Evolutionary conservation across 1,284 basidiomycete species (phyloP).

Genomic region (Chalciporus sp.): DNA sequence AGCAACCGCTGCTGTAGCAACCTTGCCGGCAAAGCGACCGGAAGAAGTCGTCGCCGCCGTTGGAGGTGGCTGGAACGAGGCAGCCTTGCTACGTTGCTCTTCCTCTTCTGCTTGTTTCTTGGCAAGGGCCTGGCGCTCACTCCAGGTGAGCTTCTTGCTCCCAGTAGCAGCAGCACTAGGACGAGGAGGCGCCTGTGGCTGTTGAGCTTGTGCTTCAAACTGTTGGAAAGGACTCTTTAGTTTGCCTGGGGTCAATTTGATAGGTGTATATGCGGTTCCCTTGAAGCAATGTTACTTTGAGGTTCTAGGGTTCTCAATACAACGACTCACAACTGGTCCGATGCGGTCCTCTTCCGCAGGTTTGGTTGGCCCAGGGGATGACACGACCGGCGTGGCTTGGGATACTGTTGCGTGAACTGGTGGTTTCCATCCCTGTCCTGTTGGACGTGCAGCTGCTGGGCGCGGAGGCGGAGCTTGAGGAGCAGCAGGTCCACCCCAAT

Average conservation of each 20-base stretch:
- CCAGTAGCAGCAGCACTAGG: constrained; percentile 30
- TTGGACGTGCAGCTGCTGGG: constrained; percentile 51
- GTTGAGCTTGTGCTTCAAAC: constrained; percentile 42
- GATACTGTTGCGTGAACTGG: constrained; percentile 31
- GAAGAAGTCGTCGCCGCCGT: constrained; percentile 31
- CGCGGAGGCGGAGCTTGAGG: constrained; percentile 45
- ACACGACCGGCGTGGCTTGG: constrained; percentile 43
- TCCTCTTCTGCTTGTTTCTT: constrained; percentile 87
- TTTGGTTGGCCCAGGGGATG: constrained; percentile 60
- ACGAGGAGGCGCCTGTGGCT: constrained; percentile 27
- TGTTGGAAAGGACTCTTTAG: constrained; percentile 82
- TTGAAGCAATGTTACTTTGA: constrained; percentile 6
- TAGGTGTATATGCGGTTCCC: constrained; percentile 87
- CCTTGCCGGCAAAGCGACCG: constrained; percentile 42
- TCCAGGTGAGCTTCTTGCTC: constrained; percentile 86
- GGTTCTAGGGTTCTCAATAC: background rate
- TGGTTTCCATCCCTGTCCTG: constrained; percentile 30
- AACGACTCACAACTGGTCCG: constrained; percentile 57
- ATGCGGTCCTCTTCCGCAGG: constrained; percentile 80
- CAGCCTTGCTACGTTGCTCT: constrained; percentile 66
- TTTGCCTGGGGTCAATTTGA: constrained; percentile 83
- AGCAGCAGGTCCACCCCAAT: constrained; percentile 54
- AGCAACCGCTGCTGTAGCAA: constrained; percentile 35
- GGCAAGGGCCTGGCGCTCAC: constrained; percentile 83
- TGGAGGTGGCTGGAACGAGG: constrained; percentile 44